These are phyloP conservation scores for Balansia obtecta DNA, from an alignment of 2,329 filamentous ascomycete genomes.

Conservation along the genomic window DNA sequence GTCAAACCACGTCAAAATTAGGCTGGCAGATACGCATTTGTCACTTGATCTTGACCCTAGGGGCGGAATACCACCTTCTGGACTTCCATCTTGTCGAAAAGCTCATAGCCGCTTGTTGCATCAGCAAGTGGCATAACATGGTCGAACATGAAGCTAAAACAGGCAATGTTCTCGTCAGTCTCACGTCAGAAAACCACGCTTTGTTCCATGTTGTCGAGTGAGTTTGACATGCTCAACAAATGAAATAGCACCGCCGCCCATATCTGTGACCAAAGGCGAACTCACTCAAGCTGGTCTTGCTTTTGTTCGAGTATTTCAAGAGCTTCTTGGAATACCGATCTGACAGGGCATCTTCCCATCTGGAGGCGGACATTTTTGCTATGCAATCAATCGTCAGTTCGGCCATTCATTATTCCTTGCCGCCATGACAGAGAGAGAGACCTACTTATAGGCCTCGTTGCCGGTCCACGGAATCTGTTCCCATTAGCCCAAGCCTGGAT, in stretches of 20 bases:
- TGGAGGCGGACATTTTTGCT: slow-evolving; percentile 62
- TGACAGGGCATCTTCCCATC: slow-evolving; percentile 67
- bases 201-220: too few relatives aligned
- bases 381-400: slow-evolving; percentile 8
- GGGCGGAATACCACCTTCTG: slow-evolving; percentile 62
- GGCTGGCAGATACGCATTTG: slow-evolving; percentile 10
- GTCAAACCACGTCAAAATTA: slow-evolving; percentile 78
- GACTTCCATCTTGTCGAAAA: slow-evolving; percentile 61
- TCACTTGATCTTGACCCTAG: slow-evolving; percentile 11
- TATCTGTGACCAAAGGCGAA: slow-evolving; percentile 4
- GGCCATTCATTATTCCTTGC: slow-evolving; percentile 11
- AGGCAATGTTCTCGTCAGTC: not conserved
- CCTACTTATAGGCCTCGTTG: slow-evolving; percentile 46
- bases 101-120: slow-evolving; percentile 54
- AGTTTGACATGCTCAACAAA: not conserved
- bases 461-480: slow-evolving; percentile 52
- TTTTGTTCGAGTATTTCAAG: slow-evolving; percentile 52
- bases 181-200: not conserved
- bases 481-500: not conserved
- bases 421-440: not conserved
- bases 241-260: not conserved
- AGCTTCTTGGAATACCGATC: slow-evolving; percentile 55
- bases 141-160: slow-evolving; percentile 61
- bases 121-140: slow-evolving; percentile 58
- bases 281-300: slow-evolving; percentile 54